A percentile compares a stretch with the other conserved stretches of the same genome.
phyloP scores from a whole-genome alignment of 768 basidiomycete species.

The Boletellus ananas region DNA sequence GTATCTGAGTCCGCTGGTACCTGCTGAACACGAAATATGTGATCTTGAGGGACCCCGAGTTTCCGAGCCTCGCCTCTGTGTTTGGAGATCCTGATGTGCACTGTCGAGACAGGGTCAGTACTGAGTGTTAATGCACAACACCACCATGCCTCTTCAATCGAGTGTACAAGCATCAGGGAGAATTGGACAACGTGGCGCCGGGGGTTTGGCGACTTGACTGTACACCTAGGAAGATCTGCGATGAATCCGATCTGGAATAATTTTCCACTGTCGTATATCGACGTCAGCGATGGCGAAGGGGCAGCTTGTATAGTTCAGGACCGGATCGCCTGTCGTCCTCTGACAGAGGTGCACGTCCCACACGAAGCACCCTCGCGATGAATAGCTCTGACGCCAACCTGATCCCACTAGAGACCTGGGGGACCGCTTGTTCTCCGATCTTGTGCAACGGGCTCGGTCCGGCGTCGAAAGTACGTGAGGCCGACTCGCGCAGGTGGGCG shows the following conservation, averaged over 20 bases:
- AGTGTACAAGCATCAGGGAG: too few relatives aligned
- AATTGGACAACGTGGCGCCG: too few relatives aligned
- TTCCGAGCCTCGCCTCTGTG: too few relatives aligned
- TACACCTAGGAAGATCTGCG: not conserved
- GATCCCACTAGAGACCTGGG: slow-evolving; percentile 24
- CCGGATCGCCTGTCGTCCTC: slow-evolving; percentile 15
- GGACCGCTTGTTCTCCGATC: slow-evolving; percentile 8
- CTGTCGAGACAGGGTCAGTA: too few relatives aligned
- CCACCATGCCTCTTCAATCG: too few relatives aligned
- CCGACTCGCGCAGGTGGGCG: slow-evolving; percentile 42
- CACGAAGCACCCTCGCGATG: slow-evolving; percentile 70
- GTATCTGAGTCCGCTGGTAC: too few relatives aligned
- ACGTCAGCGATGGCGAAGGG: slow-evolving; percentile 62
- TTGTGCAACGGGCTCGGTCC: slow-evolving; percentile 17
- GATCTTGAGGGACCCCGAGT: too few relatives aligned
- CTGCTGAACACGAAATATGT: too few relatives aligned
- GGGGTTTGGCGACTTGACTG: too few relatives aligned
- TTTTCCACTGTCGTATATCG: slow-evolving; percentile 50
- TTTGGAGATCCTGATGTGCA: too few relatives aligned
- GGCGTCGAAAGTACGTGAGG: not conserved
- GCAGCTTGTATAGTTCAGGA: slow-evolving; percentile 36
- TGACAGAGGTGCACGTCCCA: slow-evolving; percentile 40
- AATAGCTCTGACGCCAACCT: slow-evolving; percentile 66
- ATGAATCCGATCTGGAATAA: slow-evolving; percentile 14
- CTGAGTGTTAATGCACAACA: too few relatives aligned